These are phyloP conservation scores for Auriculariales sp. DNA, from an alignment of 768 basidiomycete genomes.

Conservation along the genomic window DNA sequence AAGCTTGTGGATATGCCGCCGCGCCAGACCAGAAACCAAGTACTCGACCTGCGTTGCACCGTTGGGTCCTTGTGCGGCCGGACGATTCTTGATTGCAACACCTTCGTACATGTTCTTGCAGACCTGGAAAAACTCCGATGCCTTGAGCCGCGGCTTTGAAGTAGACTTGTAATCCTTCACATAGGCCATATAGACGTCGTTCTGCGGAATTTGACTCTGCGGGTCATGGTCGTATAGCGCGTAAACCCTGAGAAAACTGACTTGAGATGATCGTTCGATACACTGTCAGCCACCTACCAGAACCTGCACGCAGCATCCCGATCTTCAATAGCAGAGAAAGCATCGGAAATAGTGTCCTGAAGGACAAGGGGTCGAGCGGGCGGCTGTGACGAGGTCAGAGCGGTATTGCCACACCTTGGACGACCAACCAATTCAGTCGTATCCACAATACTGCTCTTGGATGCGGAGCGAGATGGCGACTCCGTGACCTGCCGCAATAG, in stretches of 20 bases:
- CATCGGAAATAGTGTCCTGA: not conserved
- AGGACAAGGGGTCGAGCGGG: no score
- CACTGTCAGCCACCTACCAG: not conserved
- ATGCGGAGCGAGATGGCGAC: no score
- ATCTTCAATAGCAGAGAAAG: not conserved
- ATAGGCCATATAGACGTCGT: not conserved
- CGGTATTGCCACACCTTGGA: no score
- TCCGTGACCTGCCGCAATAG: no score
- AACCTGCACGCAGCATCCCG: not conserved
- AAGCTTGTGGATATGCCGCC: not conserved
- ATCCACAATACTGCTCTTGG: no score
- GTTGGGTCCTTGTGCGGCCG: no score
- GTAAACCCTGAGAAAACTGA: not conserved
- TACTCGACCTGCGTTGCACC: not conserved
- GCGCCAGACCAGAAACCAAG: not conserved
- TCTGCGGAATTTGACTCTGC: not conserved
- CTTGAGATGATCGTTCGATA: not conserved
- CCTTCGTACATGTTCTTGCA: not conserved
- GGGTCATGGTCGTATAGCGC: not conserved
- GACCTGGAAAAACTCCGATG: not conserved
- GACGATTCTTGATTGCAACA: not conserved
- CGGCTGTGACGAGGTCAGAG: no score
- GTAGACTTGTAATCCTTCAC: not conserved
- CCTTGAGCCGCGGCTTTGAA: not conserved
- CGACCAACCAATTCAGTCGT: no score